These are phyloP conservation scores for Fraxinus quadrangulata DNA, from an alignment of 257 asterid genomes.

Conservation along the genomic window DNA sequence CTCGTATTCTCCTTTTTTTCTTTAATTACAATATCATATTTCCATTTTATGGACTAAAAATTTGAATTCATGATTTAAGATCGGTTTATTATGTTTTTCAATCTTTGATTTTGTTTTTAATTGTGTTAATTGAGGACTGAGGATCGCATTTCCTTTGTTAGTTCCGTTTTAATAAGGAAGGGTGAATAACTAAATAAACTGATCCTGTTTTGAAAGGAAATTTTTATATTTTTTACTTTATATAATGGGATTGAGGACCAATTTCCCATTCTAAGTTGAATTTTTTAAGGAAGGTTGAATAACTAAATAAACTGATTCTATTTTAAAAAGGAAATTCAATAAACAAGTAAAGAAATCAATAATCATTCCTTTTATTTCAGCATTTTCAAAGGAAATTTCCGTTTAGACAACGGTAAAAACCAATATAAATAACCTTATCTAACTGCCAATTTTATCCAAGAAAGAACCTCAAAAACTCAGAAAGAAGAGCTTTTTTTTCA, in stretches of 20 bases:
- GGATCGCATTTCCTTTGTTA: neutral
- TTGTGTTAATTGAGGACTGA: neutral
- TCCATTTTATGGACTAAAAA: neutral
- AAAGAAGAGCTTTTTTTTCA: neutral
- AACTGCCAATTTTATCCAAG: neutral
- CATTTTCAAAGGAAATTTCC: neutral
- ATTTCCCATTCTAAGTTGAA: neutral
- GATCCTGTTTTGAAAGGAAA: conserved; percentile 15
- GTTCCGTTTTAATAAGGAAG: neutral
- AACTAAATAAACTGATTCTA: conserved; percentile 12
- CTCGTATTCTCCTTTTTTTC: too few species aligned
- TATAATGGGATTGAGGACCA: neutral
- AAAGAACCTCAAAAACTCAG: neutral
- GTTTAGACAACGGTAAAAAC: neutral
- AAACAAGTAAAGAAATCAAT: neutral
- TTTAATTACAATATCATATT: too few species aligned
- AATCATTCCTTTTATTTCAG: conserved; percentile 20
- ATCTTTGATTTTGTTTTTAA: too few species aligned
- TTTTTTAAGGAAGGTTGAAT: neutral
- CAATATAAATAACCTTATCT: conserved; percentile 12
- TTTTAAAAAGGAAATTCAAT: conserved; percentile 2
- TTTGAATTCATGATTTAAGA: neutral
- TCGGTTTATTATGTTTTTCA: neutral
- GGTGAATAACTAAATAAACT: conserved; percentile 2
- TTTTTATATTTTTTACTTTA: too few species aligned